Base-by-base conservation (phyloP, 345 rosid genomes). In the Eucalyptus rudis region DNA sequence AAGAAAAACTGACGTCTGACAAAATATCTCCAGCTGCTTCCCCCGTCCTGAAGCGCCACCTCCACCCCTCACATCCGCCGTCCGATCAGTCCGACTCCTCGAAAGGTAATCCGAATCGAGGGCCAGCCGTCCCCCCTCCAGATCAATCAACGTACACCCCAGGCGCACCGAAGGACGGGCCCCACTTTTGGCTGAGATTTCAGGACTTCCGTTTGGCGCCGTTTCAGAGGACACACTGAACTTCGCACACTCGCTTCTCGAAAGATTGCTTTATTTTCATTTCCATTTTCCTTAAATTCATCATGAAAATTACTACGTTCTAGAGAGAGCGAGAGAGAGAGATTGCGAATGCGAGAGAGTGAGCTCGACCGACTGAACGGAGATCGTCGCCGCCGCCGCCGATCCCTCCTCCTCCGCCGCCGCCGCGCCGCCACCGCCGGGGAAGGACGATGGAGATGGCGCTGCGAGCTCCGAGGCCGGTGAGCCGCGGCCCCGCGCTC, bases 381-480 rank as follows among this genome's bases (percentile, higher is more conserved):
- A 44, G 29, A 56, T 29, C 68, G 8, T 84, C 22, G 22, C 27
- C 49, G 5, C 56, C 20, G 20, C 64, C 6, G 59, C 40, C 19
- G 29, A 59, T 87, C 90, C 76, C 88, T 22, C 86, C 43, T 19
- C 56, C 49, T 87, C 51, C 59, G 40, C 58, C 51, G 50, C 66
- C 54, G 20, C 20, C 56, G 9, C 24, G 58, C 58, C 10, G 24
- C 58, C 89, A 6, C 58, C 20, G 31, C 87, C 87, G 36, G 87
- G 92, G 90, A 90, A 56, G 62, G 31, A 62, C 14, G 15, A 97
- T 96, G 98, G 99, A 96, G 89, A 91, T 93, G 90, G 92, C 91
- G 88, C 93, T 94, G 92, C 96, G 93, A 87, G 90, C 92, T 31
- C 98, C 93, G 90, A 89, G 94, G 51, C 93, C 96, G 16, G 43